phyloP scores from a whole-genome alignment of 179 eudicot genomes.

The Silene noctiflora region DNA sequence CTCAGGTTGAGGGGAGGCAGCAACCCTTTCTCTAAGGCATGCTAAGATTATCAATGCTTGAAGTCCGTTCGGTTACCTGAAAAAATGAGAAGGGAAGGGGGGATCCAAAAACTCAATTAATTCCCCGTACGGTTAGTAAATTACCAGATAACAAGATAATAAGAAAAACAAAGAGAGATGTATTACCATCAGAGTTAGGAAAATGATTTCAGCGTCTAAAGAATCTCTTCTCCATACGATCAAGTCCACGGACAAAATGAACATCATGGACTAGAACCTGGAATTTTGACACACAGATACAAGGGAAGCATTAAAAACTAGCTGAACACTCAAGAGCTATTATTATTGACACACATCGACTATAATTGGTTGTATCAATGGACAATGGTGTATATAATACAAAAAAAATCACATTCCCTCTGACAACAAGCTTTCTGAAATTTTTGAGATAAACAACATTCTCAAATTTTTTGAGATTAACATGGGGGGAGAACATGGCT shows the following conservation, averaged over 20 bases:
- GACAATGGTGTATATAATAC: no score
- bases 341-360: background rate
- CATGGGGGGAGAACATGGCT: background rate
- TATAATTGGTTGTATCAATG: background rate
- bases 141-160: background rate
- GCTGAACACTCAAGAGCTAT: background rate
- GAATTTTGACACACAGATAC: background rate
- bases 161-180: background rate
- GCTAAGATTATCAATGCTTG: background rate
- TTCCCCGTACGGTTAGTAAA: background rate
- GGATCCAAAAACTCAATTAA: background rate
- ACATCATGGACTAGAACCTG: conserved; percentile 49
- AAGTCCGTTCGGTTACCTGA: background rate
- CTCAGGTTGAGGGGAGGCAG: background rate
- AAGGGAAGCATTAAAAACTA: background rate
- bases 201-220: background rate
- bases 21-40: background rate
- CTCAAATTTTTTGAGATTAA: background rate
- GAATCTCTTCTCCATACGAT: background rate
- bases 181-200: conserved; percentile 1
- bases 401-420: background rate
- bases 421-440: no score
- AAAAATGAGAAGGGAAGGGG: background rate
- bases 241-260: conserved; percentile 39
- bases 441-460: background rate